Base-by-base conservation (phyloP, 192 early-diverging fungal species). In the Coemansia sp. region DNA sequence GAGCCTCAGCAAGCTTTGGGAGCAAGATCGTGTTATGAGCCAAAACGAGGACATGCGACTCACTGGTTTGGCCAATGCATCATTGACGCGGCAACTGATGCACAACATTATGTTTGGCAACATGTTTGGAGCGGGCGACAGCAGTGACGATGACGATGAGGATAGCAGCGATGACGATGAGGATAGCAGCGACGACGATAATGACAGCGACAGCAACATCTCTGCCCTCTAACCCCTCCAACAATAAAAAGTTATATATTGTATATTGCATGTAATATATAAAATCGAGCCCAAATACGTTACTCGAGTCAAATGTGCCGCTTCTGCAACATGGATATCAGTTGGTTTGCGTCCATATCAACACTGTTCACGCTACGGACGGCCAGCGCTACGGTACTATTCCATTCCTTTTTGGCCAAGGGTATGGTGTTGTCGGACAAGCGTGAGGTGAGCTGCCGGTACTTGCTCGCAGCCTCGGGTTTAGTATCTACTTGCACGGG, bases 391-490 rank as follows among this genome's bases (percentile, higher is more conserved):
- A 81, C 29, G 2, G 68, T 59, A 16, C 54, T 39, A 50, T 81
- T 81, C 79, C 79, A 81, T 41, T 70, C 68, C 10, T 74, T 63
- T 41, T 81, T 81, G 41, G 79, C 79, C 33, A 77, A 63, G 17
- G 79, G 74, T 33, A 77, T 54, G 7, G 79, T 71, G n/a, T 65
- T 76, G 10, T 67, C 54, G 4, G 74, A 77, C 39, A 82, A 19
- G 16, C 64, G 74, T 8, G 74, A 69, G 5, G 66, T 59, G 41
- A 82, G 17, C 50, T 56, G 45, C 56, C 68, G 65, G 66, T 68
- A 77, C 37, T 44, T 71, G 63, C 50, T 71, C 65, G 71, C 59
- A 6, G 66, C 46, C 24, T 70, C 71, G 3, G 70, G 74, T 34
- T 56, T 59, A 27, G 63, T 60, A 27, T 70, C 71, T 11, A 59